Base-by-base conservation (phyloP, 345 rosid species). In the Ceriops decandra region DNA sequence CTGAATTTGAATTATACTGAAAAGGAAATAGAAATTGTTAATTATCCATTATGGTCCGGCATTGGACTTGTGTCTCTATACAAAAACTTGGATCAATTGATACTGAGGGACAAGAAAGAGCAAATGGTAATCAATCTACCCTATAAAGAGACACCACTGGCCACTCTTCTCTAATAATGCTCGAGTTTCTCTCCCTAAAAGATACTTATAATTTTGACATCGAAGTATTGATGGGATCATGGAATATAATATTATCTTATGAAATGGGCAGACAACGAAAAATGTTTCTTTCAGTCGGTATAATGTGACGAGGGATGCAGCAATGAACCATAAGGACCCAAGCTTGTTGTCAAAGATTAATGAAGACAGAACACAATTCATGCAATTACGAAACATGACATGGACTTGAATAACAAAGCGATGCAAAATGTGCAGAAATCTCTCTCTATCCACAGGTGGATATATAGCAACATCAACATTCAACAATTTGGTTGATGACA, bases 321-420 rank as follows among this genome's bases (percentile, higher is more conserved):
- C 49, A 3, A 3, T 13, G 49, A 11, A 42, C 17, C 3, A 13
- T 42, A 3, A 42, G 5, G 49, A 42, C 17, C 49, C 49, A 13
- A 42, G 49, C 49, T 42, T 42, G 16, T 2, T 42, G 17, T 42
- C 17, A 42, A 42, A 13, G 1, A 42, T 3, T 42, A 42, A 42
- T 13, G 17, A 36, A n/a, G 51, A 27, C 26, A 49, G 57, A 52
- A 52, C 52, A 65, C 42, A 11, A 33, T 21, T 47, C n/a, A 66
- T n/a, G 69, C 69, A 66, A 66, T n/a, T 66, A 21, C 60, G 60
- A 53, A 32, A 20, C 11, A 54, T 53, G 60, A 33, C 7, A 53
- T 32, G 51, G 69, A 66, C 60, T 36, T 38, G 27, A 21, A 33
- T 10, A 26, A 17, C 35, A 27, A 3, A 6, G 49, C 13, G 49